Conservation (phyloP, 805 yeast genomes). For the Metschnikowia dekortorum region DNA sequence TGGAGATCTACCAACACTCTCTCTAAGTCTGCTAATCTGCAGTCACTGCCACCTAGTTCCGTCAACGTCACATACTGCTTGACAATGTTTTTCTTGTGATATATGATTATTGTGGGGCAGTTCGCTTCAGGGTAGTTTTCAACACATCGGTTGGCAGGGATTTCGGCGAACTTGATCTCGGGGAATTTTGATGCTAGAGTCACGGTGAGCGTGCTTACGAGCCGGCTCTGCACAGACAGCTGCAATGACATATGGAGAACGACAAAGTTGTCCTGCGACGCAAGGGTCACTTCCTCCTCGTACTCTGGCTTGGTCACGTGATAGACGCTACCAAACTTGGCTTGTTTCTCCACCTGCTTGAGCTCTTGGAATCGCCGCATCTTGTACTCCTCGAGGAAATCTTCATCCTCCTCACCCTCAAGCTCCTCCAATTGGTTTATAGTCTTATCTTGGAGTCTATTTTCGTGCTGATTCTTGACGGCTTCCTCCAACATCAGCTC, state of each 20-base stretch:
- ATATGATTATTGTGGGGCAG: slow-evolving; percentile 87
- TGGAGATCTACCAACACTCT: slow-evolving; percentile 60
- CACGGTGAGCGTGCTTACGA: slow-evolving; percentile 55
- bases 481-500: slow-evolving; percentile 90
- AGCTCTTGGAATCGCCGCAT: slow-evolving; percentile 75
- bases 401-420: slow-evolving; percentile 93
- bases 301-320: slow-evolving; percentile 88
- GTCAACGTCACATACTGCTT: slow-evolving; percentile 79
- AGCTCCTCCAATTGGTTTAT: slow-evolving; percentile 79
- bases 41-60: slow-evolving; percentile 79
- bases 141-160: slow-evolving; percentile 84
- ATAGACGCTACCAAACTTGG: slow-evolving; percentile 68
- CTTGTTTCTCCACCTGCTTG: slow-evolving; percentile 50
- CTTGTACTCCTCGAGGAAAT: slow-evolving; percentile 73
- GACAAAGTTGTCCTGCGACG: slow-evolving; percentile 61
- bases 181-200: slow-evolving; percentile 62
- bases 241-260: slow-evolving; percentile 72
- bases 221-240: slow-evolving; percentile 67
- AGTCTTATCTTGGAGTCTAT: slow-evolving; percentile 71
- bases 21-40: slow-evolving; percentile 68
- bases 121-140: slow-evolving; percentile 87
- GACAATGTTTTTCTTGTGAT: slow-evolving; percentile 70
- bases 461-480: slow-evolving; percentile 70
- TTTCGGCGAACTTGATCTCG: slow-evolving; percentile 88
- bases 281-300: slow-evolving; percentile 76